phyloP scores from a whole-genome alignment of 306 rosid genomes.

The Lotus japonicus region DNA sequence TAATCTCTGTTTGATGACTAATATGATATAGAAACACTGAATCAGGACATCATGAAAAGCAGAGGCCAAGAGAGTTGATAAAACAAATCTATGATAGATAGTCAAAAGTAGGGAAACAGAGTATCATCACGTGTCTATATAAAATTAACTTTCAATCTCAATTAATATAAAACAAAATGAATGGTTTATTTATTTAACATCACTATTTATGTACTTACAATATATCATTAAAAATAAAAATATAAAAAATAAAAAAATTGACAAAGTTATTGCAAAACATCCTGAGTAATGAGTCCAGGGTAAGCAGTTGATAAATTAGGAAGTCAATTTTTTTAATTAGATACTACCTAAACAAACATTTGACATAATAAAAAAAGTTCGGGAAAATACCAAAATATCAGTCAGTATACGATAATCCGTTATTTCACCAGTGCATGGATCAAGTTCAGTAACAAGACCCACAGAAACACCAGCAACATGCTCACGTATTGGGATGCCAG shows the following conservation, averaged over 20 bases:
- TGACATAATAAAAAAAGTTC: slow-evolving; percentile 10
- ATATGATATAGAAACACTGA: neutral
- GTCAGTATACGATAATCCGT: slow-evolving; percentile 83
- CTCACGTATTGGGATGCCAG: slow-evolving; percentile 76
- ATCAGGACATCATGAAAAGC: neutral
- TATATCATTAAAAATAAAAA: neutral
- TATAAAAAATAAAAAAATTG: neutral
- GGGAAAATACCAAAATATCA: slow-evolving; percentile 72
- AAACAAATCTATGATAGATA: neutral
- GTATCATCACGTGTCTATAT: neutral
- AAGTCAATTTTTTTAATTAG: neutral
- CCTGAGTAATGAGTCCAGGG: neutral
- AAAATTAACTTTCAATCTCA: neutral
- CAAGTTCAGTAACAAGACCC: slow-evolving; percentile 86
- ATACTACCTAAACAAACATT: slow-evolving; percentile 15
- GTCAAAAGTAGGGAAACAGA: neutral
- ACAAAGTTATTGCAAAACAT: neutral
- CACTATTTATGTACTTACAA: neutral
- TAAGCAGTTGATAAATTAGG: neutral
- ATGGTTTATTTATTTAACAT: neutral
- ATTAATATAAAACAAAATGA: neutral
- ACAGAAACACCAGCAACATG: slow-evolving; percentile 97
- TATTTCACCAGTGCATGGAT: slow-evolving; percentile 66
- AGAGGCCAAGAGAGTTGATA: neutral
- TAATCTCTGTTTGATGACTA: neutral